phyloP scores from a whole-genome alignment of 1,284 basidiomycete species.

The Melanopsichium pennsylvanicum region DNA sequence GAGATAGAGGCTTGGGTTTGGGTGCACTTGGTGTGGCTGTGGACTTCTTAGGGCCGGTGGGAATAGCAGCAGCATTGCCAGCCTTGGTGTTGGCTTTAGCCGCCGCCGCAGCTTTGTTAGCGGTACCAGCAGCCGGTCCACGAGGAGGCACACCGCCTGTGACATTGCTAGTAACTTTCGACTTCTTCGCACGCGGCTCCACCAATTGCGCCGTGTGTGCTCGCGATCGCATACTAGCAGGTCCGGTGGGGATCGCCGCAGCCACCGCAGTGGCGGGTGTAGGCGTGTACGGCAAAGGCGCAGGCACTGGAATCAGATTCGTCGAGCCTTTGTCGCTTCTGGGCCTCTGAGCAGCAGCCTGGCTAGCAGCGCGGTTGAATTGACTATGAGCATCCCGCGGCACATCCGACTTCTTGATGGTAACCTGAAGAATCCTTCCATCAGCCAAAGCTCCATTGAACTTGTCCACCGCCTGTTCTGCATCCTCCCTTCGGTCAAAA shows the following conservation, averaged over 20 bases:
- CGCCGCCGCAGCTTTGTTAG: slow-evolving; percentile 2
- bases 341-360: slow-evolving; percentile 38
- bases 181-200: slow-evolving; percentile 37
- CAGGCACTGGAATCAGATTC: slow-evolving; percentile 37
- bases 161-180: background rate
- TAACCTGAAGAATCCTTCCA: slow-evolving; percentile 57
- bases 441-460: slow-evolving; percentile 62
- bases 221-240: slow-evolving; percentile 36
- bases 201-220: slow-evolving; percentile 21
- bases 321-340: slow-evolving; percentile 15
- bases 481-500: slow-evolving; percentile 49
- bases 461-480: slow-evolving; percentile 51
- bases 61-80: background rate
- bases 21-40: background rate
- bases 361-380: slow-evolving; percentile 32
- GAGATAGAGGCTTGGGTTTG: slow-evolving; percentile 27
- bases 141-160: background rate
- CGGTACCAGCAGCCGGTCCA: background rate
- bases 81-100: slow-evolving; percentile 3
- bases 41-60: slow-evolving; percentile 11
- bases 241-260: slow-evolving; percentile 39
- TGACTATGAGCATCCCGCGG: slow-evolving; percentile 33
- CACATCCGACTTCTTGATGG: slow-evolving; percentile 42
- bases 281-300: slow-evolving; percentile 35
- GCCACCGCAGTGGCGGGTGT: slow-evolving; percentile 29